phyloP scores from a whole-genome alignment of 179 eudicot species.

The Pouteria campechiana region DNA sequence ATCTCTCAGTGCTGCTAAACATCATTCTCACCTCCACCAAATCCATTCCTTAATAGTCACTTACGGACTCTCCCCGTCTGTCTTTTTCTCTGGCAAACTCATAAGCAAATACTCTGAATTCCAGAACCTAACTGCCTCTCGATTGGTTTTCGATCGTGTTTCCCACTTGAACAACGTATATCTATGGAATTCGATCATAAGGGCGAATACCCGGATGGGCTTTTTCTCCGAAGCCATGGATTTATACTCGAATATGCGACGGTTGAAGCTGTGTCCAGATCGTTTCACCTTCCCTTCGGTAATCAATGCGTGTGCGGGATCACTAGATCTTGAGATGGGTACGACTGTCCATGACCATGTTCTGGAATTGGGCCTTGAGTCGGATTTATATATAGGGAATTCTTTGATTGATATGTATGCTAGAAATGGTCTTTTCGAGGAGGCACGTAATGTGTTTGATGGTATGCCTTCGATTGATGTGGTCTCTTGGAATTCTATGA shows the following conservation, averaged over 20 bases:
- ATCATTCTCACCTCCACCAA: conserved; percentile 15
- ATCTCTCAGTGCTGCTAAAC: conserved; percentile 12
- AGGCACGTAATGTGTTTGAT: conserved; percentile 28
- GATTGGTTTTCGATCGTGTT: conserved; percentile 13
- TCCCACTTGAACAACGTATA: conserved; percentile 10
- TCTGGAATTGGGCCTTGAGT: conserved; percentile 20
- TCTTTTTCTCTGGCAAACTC: conserved; percentile 26
- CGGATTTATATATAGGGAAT: conserved; percentile 36
- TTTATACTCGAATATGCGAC: conserved; percentile 24
- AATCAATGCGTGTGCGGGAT: conserved; percentile 32
- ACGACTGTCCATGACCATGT: conserved; percentile 23
- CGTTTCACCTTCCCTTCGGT: conserved; percentile 36
- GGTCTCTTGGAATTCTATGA: conserved; percentile 41
- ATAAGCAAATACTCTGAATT: conserved; percentile 30
- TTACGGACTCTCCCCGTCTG: conserved; percentile 17
- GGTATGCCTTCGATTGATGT: conserved; percentile 27
- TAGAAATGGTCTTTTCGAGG: conserved; percentile 13
- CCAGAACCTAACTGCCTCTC: conserved; percentile 12
- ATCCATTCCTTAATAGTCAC: conserved; percentile 22
- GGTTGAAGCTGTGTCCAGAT: conserved; percentile 18
- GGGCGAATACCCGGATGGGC: conserved; percentile 35
- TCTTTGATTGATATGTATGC: conserved; percentile 38
- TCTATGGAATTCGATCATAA: conserved; percentile 28
- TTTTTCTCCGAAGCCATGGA: conserved; percentile 18
- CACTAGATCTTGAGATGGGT: conserved; percentile 13